phyloP scores from a whole-genome alignment of 768 basidiomycete species.

The Panaeolus cyanescens region DNA sequence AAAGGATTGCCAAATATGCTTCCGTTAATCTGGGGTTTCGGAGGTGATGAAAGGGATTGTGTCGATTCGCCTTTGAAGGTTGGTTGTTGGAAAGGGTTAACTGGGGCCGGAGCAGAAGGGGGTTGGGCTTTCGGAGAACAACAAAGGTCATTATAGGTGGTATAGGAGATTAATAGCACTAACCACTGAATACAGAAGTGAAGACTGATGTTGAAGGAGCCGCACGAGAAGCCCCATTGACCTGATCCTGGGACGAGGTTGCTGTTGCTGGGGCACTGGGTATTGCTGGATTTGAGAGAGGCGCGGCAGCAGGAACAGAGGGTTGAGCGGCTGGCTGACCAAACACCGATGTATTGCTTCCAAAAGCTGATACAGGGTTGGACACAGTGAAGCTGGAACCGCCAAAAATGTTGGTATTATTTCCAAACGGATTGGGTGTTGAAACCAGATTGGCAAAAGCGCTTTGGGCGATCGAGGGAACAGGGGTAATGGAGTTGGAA shows the following conservation, averaged over 20 bases:
- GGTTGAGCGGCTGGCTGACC: conserved; percentile 8
- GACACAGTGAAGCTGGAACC: conserved; percentile 9
- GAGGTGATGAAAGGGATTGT: background rate
- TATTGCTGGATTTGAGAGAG: background rate
- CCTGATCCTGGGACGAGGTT: background rate
- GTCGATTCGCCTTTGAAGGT: background rate
- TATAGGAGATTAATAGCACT: background rate
- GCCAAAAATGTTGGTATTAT: conserved; percentile 35
- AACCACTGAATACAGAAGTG: conserved; percentile 4
- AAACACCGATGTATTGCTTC: background rate
- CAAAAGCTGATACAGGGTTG: conserved; percentile 9
- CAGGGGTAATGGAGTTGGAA: conserved; percentile 1
- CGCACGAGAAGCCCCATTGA: background rate
- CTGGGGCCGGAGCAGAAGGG: background rate
- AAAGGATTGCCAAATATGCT: conserved; percentile 1
- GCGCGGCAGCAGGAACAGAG: background rate
- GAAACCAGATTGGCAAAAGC: conserved; percentile 43
- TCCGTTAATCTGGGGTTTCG: background rate
- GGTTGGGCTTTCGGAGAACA: background rate
- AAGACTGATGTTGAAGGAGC: background rate
- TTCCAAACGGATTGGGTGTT: conserved; percentile 39
- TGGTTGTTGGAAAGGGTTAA: background rate
- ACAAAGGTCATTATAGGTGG: background rate
- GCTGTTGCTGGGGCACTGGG: background rate
- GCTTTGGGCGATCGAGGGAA: conserved; percentile 23